Percentiles rank a stretch among this genome's conserved stretches.
phyloP scores from a whole-genome alignment of 805 yeast species.

The Metschnikowia amazonensis region DNA sequence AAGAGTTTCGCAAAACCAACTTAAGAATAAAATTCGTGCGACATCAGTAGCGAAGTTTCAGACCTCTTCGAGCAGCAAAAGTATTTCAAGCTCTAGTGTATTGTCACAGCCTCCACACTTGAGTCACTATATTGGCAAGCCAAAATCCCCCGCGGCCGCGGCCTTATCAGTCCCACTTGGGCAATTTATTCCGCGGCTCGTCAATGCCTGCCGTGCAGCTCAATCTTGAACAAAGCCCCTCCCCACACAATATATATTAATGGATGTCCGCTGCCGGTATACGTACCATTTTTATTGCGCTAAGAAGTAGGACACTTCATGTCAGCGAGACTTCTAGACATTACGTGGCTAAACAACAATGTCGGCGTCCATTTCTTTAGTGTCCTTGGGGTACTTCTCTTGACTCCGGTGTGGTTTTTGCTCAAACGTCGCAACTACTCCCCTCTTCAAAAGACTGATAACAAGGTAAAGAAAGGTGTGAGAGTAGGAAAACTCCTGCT shows the following conservation, averaged over 20 bases:
- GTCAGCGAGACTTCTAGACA: background rate
- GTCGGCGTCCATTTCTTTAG: background rate
- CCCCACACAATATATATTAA: background rate
- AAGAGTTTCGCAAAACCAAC: no score
- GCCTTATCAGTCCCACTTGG: conserved; percentile 1
- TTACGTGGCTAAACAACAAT: conserved; percentile 1
- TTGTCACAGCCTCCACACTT: no score
- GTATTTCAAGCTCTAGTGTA: no score
- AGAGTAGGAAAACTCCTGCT: background rate
- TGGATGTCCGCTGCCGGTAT: background rate
- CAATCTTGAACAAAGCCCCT: background rate
- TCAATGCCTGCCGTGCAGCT: background rate
- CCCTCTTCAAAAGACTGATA: background rate
- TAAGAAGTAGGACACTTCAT: background rate
- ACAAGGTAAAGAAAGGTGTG: background rate
- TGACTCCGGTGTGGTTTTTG: background rate
- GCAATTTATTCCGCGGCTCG: conserved; percentile 2
- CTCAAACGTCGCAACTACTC: background rate
- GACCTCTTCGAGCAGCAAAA: no score
- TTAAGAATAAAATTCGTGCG: no score
- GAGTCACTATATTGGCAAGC: no score
- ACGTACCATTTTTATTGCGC: background rate
- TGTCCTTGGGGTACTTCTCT: conserved; percentile 1
- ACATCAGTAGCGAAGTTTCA: no score
- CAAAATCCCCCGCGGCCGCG: no score